Conservation (phyloP, 2,329 filamentous ascomycete species). For the Hymenoscyphus fructigenus region DNA sequence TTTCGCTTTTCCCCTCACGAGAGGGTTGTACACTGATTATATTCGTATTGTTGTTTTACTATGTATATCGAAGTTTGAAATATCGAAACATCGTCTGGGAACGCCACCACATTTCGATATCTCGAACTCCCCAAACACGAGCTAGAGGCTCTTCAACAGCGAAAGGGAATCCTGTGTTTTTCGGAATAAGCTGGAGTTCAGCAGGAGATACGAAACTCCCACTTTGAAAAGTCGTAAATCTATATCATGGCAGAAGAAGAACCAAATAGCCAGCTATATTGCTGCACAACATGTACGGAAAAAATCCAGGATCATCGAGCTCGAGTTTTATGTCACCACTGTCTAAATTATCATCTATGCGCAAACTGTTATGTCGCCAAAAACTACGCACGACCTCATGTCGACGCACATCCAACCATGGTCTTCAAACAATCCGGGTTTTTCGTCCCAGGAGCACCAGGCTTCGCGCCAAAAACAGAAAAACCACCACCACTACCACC, state of each 20-base stretch:
- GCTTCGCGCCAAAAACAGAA: conserved; percentile 17
- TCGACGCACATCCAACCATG: conserved; percentile 21
- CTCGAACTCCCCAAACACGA: neutral
- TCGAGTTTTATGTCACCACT: conserved; percentile 14
- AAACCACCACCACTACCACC: conserved; percentile 22
- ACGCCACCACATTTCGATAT: neutral
- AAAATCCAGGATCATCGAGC: conserved; percentile 11
- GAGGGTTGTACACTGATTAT: neutral
- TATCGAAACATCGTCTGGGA: neutral
- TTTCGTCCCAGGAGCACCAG: conserved; percentile 18
- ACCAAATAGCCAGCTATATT: conserved; percentile 9
- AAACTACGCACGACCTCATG: conserved; percentile 20
- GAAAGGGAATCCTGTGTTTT: neutral
- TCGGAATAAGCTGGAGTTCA: neutral
- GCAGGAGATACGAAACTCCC: neutral
- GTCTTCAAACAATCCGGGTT: conserved; percentile 24
- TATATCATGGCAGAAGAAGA: neutral
- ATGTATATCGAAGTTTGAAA: neutral
- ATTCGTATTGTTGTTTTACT: neutral
- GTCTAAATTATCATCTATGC: conserved; percentile 27
- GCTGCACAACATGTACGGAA: conserved; percentile 10
- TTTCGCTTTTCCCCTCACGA: neutral
- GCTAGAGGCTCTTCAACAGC: neutral
- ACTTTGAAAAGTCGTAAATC: neutral
- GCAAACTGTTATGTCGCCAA: conserved; percentile 31